Conservation (phyloP, 768 basidiomycete genomes). For the Sarcomyxa edulis region DNA sequence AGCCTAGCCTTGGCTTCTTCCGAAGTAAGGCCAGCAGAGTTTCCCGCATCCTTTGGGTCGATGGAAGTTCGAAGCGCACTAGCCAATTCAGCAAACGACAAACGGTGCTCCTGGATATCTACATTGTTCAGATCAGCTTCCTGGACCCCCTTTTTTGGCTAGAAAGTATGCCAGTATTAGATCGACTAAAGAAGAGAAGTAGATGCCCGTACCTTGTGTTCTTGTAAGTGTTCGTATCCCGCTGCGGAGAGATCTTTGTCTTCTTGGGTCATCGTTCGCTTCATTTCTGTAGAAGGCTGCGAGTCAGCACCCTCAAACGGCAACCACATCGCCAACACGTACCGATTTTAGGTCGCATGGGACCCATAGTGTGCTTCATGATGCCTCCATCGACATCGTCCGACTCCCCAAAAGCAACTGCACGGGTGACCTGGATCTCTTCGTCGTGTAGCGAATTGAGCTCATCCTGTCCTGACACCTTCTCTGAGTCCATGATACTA, state of each 20-base stretch:
- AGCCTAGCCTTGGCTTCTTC: constrained; percentile 51
- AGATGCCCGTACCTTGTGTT: too few species aligned
- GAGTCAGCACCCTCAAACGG: constrained; percentile 9
- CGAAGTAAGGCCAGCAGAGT: constrained; percentile 44
- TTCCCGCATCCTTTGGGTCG: constrained; percentile 45
- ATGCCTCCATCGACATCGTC: too few species aligned
- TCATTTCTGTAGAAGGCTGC: too few species aligned
- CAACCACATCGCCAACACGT: background rate
- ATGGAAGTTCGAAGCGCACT: constrained; percentile 42
- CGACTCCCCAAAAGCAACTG: too few species aligned
- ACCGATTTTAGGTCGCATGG: background rate
- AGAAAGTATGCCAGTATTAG: too few species aligned
- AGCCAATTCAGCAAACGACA: constrained; percentile 35
- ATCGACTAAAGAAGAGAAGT: too few species aligned
- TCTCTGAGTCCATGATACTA: too few species aligned
- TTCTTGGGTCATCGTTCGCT: constrained; percentile 59
- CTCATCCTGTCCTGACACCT: too few species aligned
- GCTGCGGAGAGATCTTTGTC: constrained; percentile 62
- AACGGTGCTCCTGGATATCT: constrained; percentile 55
- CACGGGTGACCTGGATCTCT: too few species aligned
- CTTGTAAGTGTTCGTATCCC: constrained; percentile 60
- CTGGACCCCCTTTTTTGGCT: constrained; percentile 22
- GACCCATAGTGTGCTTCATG: too few species aligned
- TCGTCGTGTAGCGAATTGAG: too few species aligned
- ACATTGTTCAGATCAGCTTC: constrained; percentile 30